phyloP scores from a whole-genome alignment of 2,329 filamentous ascomycete species.

The Orbilia quercus region DNA sequence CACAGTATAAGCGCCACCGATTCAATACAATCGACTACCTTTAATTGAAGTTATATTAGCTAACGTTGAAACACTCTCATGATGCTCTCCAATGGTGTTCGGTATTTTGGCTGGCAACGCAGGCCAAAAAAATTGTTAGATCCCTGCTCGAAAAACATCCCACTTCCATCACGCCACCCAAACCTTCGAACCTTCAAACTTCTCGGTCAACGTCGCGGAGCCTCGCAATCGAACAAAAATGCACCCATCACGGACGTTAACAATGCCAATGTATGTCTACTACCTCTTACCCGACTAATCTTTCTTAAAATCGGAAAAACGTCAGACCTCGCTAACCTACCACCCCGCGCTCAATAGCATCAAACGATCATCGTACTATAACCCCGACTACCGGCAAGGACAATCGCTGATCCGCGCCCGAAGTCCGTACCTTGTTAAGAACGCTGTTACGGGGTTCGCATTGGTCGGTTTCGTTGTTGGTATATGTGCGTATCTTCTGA shows the following conservation, averaged over 20 bases:
- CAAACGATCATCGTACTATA: conserved; percentile 83
- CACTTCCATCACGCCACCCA: conserved; percentile 24
- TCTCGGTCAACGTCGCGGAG: conserved; percentile 1
- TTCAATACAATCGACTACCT: too few species aligned
- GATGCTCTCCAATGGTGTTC: neutral
- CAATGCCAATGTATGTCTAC: conserved; percentile 52
- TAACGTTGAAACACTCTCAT: neutral
- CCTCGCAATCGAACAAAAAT: conserved; percentile 22
- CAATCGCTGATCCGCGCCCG: conserved; percentile 90
- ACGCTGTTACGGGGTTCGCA: conserved; percentile 80
- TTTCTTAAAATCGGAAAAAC: neutral
- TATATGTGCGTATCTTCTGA: conserved; percentile 76
- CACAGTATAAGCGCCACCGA: too few species aligned
- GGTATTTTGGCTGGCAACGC: too few species aligned
- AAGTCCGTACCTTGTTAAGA: conserved; percentile 90
- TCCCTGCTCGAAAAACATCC: conserved; percentile 40
- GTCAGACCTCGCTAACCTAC: conserved; percentile 3
- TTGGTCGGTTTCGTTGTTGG: conserved; percentile 80
- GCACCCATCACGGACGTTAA: conserved; percentile 37
- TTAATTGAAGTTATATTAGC: too few species aligned
- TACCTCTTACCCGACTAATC: neutral
- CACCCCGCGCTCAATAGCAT: conserved; percentile 23
- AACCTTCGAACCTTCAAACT: neutral
- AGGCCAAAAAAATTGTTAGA: neutral
- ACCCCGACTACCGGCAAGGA: conserved; percentile 84